Conservation (phyloP, 2,329 filamentous ascomycete species). For the Pseudodiploospora longispora region DNA sequence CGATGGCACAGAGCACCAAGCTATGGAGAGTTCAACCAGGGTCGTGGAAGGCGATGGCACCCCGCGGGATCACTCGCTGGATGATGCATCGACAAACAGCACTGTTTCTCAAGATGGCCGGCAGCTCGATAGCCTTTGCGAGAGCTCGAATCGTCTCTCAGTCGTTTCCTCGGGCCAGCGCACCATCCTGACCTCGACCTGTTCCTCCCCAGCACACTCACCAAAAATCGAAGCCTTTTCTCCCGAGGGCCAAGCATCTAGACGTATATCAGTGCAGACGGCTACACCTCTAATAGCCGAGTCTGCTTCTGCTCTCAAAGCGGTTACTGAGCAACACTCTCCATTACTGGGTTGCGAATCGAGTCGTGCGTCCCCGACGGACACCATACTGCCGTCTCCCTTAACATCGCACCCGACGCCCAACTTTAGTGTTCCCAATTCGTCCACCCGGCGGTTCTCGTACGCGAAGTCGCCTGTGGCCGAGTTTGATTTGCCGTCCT, state of each 20-base stretch:
- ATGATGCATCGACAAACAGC: slow-evolving; percentile 51
- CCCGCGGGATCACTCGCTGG: slow-evolving; percentile 34
- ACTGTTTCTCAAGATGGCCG: slow-evolving; percentile 50
- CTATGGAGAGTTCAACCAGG: slow-evolving; percentile 8
- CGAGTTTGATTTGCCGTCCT: slow-evolving; percentile 7
- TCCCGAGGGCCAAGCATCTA: slow-evolving; percentile 8
- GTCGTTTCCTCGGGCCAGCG: slow-evolving; percentile 53
- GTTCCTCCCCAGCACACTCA: slow-evolving; percentile 50
- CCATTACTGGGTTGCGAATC: no score
- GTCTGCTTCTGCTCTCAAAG: no score
- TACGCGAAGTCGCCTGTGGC: slow-evolving; percentile 23
- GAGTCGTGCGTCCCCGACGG: no score
- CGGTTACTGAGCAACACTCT: no score
- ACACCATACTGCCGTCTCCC: background rate
- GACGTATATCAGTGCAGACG: slow-evolving; percentile 44
- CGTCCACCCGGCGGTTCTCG: slow-evolving; percentile 38
- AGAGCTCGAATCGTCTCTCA: slow-evolving; percentile 49
- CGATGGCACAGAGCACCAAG: slow-evolving; percentile 10
- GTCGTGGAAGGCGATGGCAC: slow-evolving; percentile 15
- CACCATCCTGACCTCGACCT: slow-evolving; percentile 50
- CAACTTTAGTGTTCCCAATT: slow-evolving; percentile 47
- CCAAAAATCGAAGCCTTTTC: slow-evolving; percentile 27
- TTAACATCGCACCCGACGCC: slow-evolving; percentile 26
- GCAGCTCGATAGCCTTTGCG: slow-evolving; percentile 49
- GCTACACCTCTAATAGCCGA: slow-evolving; percentile 35